Evolutionary conservation across 2,329 filamentous ascomycete genomes (phyloP), one percentile per base, ranked within the genome.

Genomic region (Periconia macrospinosa): DNA sequence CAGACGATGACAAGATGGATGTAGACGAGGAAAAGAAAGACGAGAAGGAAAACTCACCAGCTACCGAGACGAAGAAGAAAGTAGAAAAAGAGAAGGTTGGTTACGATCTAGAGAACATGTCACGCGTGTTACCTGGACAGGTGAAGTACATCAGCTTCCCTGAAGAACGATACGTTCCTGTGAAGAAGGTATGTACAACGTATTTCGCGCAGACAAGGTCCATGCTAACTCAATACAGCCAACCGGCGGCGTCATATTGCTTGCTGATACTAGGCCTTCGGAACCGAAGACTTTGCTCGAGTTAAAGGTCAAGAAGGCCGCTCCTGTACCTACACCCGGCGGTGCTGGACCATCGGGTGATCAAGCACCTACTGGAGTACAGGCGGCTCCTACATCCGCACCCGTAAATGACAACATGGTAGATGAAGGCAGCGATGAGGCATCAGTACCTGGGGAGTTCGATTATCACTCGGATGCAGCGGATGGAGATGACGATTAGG

Each of bases 91-190:
- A 99, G 79, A 97, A 96, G 84, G 84, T 96, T 54, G 94, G 94
- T 63, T 97, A 94, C 72, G 92, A 97, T 60, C 84, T 99, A 57
- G 90, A 94, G 71, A 99, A 99, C 80, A 95, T 99, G 91, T 95
- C 90, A 50, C 86, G 94, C 65, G 92, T 99, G 35, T 84, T 99
- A 45, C 94, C 92, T 1, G 85, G 86, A 45, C 94, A 99, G 78
- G 84, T 97, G 69, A 96, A 96, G 80, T 97, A 93, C 75, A 91
- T 99, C 69, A 96, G 86, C 75, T 96, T 99, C 81, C 86, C 91
- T 46, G 85, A 90, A 59, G 90, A 90, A 44, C 87, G 95, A 64
- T 99, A 97, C 77, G 91, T 90, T 81, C 93, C 94, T 35, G 92
- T 97, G 59, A 91, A 90, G 79, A 87, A 96, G 85, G 91, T 93